Percentiles rank a stretch among this genome's conserved stretches.
These are phyloP conservation scores for Pseudovirgaria hyperparasitica DNA, from an alignment of 2,329 filamentous ascomycete genomes.

Conservation along the genomic window DNA sequence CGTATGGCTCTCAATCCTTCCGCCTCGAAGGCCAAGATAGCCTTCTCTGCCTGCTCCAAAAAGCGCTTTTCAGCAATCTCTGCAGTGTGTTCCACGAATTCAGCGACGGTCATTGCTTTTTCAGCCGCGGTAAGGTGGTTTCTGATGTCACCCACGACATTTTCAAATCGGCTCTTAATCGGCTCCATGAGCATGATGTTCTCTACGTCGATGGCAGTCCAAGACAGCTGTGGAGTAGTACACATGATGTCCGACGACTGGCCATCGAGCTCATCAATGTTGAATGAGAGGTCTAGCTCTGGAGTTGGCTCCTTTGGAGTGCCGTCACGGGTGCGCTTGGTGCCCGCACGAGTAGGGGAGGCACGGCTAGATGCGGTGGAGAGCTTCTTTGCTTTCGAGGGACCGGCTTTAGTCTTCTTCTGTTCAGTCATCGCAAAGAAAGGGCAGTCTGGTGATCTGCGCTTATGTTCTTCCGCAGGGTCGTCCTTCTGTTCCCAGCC, in stretches of 20 bases:
- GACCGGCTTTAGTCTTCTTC: conserved; percentile 1
- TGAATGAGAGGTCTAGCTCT: conserved; percentile 6
- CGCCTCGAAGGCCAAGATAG: conserved; percentile 72
- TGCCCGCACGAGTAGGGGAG: conserved; percentile 6
- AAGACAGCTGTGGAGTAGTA: conserved; percentile 32
- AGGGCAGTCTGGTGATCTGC: conserved; percentile 41
- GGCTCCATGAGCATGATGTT: conserved; percentile 40
- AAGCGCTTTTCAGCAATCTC: conserved; percentile 67
- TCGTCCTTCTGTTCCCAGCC: conserved; percentile 92
- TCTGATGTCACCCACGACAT: conserved; percentile 39
- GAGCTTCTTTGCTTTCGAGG: conserved; percentile 3
- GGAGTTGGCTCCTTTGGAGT: conserved; percentile 11
- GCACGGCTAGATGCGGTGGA: conserved; percentile 7
- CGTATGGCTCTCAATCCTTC: conserved; percentile 70
- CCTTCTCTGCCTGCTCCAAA: conserved; percentile 65
- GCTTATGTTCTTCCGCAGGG: conserved; percentile 41
- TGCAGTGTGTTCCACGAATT: conserved; percentile 82
- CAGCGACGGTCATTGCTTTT: conserved; percentile 81
- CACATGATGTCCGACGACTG: conserved; percentile 2
- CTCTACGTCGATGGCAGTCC: conserved; percentile 68
- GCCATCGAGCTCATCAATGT: conserved; percentile 7
- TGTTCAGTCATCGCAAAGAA: conserved; percentile 61
- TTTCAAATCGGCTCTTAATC: conserved; percentile 6
- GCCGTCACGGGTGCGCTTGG: conserved; percentile 27
- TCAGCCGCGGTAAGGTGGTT: conserved; percentile 59